phyloP scores from a whole-genome alignment of 257 asterid species.

The Thymus quinquecostatus region DNA sequence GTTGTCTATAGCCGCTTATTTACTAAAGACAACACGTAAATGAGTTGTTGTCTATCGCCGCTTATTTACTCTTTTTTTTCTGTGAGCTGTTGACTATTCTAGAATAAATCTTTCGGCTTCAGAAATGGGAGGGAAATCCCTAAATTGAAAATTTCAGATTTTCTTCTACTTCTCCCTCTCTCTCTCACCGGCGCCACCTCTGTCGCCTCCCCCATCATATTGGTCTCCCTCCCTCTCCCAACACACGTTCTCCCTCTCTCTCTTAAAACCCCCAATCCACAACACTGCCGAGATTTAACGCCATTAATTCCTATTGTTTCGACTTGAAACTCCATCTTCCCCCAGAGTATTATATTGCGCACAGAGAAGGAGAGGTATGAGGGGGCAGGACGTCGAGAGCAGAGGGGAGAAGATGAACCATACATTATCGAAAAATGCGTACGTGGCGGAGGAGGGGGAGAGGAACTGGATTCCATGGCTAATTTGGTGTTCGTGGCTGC shows the following conservation, averaged over 20 bases:
- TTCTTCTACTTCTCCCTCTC: too few species aligned
- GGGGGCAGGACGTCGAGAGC: constrained; percentile 61
- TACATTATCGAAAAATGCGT: constrained; percentile 24
- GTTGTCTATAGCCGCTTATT: too few species aligned
- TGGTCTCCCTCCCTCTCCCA: too few species aligned
- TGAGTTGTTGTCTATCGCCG: too few species aligned
- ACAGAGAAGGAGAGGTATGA: constrained; percentile 36
- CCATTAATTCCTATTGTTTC: constrained; percentile 28
- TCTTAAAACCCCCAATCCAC: constrained; percentile 38
- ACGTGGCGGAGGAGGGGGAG: constrained; percentile 43
- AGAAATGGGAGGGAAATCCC: too few species aligned
- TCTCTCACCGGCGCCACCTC: too few species aligned
- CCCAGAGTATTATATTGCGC: neutral
- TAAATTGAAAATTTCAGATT: too few species aligned
- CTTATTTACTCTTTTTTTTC: too few species aligned
- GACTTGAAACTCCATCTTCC: neutral
- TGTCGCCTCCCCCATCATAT: too few species aligned
- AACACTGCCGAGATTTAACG: constrained; percentile 15
- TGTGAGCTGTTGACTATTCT: too few species aligned
- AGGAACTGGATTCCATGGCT: constrained; percentile 79
- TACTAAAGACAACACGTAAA: too few species aligned
- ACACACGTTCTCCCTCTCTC: constrained; percentile 30
- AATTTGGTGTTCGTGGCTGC: constrained; percentile 63
- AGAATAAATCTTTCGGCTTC: too few species aligned
- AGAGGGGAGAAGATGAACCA: constrained; percentile 44